These are phyloP conservation scores for Fraxinus anomala DNA, from an alignment of 257 asterid genomes.

Conservation along the genomic window DNA sequence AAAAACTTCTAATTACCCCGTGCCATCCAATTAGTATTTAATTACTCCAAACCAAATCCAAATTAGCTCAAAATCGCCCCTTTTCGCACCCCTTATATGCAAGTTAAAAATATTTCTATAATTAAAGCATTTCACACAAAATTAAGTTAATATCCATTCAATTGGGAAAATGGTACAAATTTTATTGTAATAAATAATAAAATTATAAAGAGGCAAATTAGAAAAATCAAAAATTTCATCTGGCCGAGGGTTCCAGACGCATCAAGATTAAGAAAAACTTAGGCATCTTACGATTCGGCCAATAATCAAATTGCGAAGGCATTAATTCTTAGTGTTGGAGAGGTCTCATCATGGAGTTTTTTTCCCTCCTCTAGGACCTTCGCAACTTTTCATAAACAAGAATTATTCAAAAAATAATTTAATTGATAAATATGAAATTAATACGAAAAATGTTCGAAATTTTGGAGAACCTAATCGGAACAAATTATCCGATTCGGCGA, in stretches of 20 bases:
- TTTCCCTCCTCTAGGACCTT: constrained; percentile 93
- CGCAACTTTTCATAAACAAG: constrained; percentile 25
- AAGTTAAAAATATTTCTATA: too few species aligned
- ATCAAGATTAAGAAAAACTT: constrained; percentile 30
- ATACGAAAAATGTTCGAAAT: constrained; percentile 25
- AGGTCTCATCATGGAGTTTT: constrained; percentile 51
- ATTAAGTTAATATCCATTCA: too few species aligned
- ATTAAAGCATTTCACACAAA: too few species aligned
- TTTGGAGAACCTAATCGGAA: constrained; percentile 43
- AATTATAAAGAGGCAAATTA: neutral
- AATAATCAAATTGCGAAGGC: constrained; percentile 54
- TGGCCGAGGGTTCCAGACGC: constrained; percentile 69
- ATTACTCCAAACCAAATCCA: too few species aligned
- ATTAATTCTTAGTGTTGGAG: constrained; percentile 54
- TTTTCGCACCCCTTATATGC: too few species aligned
- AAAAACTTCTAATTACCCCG: too few species aligned
- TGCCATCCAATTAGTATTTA: too few species aligned
- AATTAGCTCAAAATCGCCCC: too few species aligned
- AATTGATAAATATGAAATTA: neutral
- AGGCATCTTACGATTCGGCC: constrained; percentile 64
- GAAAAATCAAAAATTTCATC: neutral
- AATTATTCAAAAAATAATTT: neutral
- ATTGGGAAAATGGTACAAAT: too few species aligned
- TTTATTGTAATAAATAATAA: neutral
- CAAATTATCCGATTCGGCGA: constrained; percentile 41